These are phyloP conservation scores for Tremellales sp. DNA, from an alignment of 1,284 basidiomycete species.

Conservation along the genomic window DNA sequence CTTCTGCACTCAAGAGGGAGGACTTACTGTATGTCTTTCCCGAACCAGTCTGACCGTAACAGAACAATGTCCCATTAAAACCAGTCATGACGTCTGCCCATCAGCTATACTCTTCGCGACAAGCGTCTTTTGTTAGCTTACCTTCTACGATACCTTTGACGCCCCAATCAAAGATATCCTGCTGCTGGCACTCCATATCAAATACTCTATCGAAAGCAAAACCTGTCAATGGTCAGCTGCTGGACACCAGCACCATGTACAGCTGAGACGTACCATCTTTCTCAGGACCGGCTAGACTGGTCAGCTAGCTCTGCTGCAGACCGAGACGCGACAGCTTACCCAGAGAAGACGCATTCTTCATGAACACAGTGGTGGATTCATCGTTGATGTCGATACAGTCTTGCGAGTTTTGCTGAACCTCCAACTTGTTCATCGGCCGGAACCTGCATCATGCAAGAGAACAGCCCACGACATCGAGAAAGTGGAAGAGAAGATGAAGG, in stretches of 20 bases:
- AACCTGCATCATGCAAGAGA: conserved; percentile 61
- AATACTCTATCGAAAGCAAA: conserved; percentile 98
- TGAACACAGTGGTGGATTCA: conserved; percentile 72
- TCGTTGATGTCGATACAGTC: conserved; percentile 80
- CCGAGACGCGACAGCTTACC: conserved; percentile 56
- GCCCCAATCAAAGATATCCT: conserved; percentile 97
- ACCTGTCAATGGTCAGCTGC: conserved; percentile 50
- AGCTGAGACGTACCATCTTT: conserved; percentile 35
- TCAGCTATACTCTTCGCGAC: conserved; percentile 6
- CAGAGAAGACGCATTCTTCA: conserved; percentile 64
- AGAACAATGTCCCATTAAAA: conserved; percentile 98
- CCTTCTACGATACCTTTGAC: conserved; percentile 68
- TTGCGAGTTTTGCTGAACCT: conserved; percentile 83
- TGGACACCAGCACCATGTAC: not conserved
- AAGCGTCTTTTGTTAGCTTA: conserved; percentile 8
- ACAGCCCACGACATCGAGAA: too few species aligned
- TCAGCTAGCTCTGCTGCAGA: conserved; percentile 1
- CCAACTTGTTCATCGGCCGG: conserved; percentile 90
- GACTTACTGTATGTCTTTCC: conserved; percentile 75
- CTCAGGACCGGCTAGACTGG: conserved; percentile 46
- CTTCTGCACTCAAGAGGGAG: not conserved
- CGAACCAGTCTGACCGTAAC: conserved; percentile 97
- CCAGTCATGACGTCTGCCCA: conserved; percentile 94
- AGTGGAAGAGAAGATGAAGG: not conserved
- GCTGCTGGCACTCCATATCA: conserved; percentile 83